These are phyloP conservation scores for Colletotrichum shisoi DNA, from an alignment of 2,329 filamentous ascomycete species.

Conservation along the genomic window DNA sequence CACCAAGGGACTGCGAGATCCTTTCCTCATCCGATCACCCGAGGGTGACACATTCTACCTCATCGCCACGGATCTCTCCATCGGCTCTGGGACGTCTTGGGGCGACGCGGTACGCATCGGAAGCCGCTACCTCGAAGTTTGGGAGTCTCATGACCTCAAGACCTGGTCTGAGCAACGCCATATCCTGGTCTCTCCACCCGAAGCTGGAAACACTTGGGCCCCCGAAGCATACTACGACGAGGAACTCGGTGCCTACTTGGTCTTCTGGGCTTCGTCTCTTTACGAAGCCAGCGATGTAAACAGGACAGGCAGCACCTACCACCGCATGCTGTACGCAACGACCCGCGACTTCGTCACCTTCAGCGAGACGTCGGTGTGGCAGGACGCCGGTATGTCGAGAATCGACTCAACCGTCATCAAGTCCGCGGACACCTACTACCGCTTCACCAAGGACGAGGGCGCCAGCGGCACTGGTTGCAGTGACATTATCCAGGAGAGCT, in stretches of 20 bases:
- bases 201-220: conserved; percentile 63
- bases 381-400: conserved; percentile 59
- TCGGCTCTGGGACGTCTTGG: conserved; percentile 63
- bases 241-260: conserved; percentile 52
- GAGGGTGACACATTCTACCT: conserved; percentile 62
- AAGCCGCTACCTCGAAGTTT: conserved; percentile 61
- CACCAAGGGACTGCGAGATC: conserved; percentile 60
- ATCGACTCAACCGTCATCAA: conserved; percentile 63
- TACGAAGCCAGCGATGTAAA: conserved; percentile 52
- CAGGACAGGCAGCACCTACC: conserved; percentile 56
- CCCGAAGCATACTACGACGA: conserved; percentile 61
- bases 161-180: conserved; percentile 62
- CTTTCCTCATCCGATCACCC: conserved; percentile 60
- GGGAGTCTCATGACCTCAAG: conserved; percentile 60
- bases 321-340: conserved; percentile 62
- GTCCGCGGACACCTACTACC: conserved; percentile 54
- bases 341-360: conserved; percentile 62
- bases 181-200: conserved; percentile 57
- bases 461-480: conserved; percentile 57
- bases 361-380: conserved; percentile 57
- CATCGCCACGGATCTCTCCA: conserved; percentile 62
- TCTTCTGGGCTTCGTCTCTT: conserved; percentile 57
- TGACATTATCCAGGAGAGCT: conserved; percentile 64
- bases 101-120: conserved; percentile 56
- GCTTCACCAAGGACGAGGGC: conserved; percentile 65